A percentile compares a stretch with the other conserved stretches of the same genome.
phyloP scores from a whole-genome alignment of 495 filamentous ascomycete genomes.

The Aspergillus sclerotiicarbonarius region DNA sequence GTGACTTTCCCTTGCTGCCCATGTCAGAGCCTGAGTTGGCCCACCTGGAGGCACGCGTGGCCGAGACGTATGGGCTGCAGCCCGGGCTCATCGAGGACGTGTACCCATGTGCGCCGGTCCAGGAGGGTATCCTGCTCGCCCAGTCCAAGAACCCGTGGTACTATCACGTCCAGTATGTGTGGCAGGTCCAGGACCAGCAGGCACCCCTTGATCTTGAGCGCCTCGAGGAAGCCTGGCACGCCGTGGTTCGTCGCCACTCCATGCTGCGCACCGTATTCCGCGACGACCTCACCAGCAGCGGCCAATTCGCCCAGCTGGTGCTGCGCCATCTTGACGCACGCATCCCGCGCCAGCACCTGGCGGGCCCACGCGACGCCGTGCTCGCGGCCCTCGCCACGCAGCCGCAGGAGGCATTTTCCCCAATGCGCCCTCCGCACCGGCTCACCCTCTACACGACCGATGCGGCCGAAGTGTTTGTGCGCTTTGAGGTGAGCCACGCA shows the following conservation, averaged over 20 bases:
- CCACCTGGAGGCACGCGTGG: not conserved
- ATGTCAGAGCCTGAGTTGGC: not conserved
- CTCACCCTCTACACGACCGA: not conserved
- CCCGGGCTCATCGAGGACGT: slow-evolving; percentile 6
- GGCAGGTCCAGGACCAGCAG: not conserved
- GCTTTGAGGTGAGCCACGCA: not conserved
- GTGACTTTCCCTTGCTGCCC: slow-evolving; percentile 10
- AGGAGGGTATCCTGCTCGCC: slow-evolving; percentile 11
- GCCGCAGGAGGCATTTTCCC: not conserved
- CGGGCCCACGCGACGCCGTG: too few relatives aligned
- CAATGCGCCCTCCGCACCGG: slow-evolving; percentile 2
- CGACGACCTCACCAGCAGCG: slow-evolving; percentile 7
- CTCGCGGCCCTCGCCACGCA: not conserved
- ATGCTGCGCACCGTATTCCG: slow-evolving; percentile 10
- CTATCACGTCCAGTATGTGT: slow-evolving; percentile 9
- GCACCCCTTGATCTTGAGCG: not conserved
- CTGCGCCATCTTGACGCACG: not conserved
- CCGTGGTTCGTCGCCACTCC: slow-evolving; percentile 7
- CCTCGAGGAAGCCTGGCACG: slow-evolving; percentile 4
- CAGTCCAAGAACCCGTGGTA: slow-evolving; percentile 10
- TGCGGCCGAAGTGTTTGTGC: not conserved
- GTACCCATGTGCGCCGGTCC: slow-evolving; percentile 9
- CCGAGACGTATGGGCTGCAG: not conserved
- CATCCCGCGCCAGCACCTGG: too few relatives aligned
- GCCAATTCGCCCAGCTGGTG: slow-evolving; percentile 10